Percentiles rank a stretch among this genome's conserved stretches.
These are phyloP conservation scores for Rhizopogon roseolus DNA, from an alignment of 768 basidiomycete genomes.

Conservation along the genomic window DNA sequence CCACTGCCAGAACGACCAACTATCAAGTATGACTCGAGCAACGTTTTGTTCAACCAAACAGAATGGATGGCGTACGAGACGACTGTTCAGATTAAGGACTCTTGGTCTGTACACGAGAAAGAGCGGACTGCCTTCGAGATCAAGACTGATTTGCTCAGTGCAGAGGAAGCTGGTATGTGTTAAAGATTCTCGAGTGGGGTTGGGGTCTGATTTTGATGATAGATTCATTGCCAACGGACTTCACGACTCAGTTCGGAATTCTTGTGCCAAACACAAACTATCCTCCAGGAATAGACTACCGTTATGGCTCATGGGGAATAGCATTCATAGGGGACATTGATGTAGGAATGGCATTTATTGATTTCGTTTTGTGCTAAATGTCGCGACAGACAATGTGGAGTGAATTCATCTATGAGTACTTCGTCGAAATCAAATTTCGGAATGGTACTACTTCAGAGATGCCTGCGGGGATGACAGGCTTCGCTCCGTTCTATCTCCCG, in stretches of 20 bases:
- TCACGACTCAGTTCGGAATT: constrained; percentile 6
- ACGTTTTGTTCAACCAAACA: background rate
- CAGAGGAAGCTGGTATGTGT: background rate
- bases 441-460: constrained; percentile 12
- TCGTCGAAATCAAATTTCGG: constrained; percentile 8
- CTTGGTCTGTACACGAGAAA: constrained; percentile 14
- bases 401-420: constrained; percentile 17
- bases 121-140: constrained; percentile 13
- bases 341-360: background rate
- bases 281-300: constrained; percentile 10
- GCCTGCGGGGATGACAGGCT: constrained; percentile 1
- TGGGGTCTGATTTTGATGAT: background rate
- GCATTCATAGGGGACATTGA: background rate
- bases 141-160: background rate
- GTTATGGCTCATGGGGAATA: background rate
- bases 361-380: background rate
- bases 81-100: constrained; percentile 1
- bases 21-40: too few relatives aligned
- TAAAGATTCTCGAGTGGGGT: constrained; percentile 2
- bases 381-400: background rate
- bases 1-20: too few relatives aligned
- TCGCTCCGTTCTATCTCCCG: background rate
- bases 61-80: background rate
- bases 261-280: constrained; percentile 19
- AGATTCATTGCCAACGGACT: background rate